Conservation (phyloP, 306 rosid genomes). For the Fragaria nilgerrensis region DNA sequence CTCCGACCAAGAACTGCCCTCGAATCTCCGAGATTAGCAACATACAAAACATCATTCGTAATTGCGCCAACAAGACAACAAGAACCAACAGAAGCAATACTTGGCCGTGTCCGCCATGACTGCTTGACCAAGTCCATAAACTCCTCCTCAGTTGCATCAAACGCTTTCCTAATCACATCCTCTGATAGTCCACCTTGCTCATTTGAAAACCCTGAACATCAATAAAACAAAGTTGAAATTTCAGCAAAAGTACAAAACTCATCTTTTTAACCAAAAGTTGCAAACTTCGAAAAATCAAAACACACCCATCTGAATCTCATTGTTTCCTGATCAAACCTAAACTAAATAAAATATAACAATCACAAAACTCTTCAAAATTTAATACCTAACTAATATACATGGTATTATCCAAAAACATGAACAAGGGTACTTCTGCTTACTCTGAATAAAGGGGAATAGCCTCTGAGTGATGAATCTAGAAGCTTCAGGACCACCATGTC, state of each 20-base stretch:
- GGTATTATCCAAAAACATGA: not conserved
- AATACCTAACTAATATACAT: not conserved
- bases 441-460: slow-evolving; percentile 50
- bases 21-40: slow-evolving; percentile 72
- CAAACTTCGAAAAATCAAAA: not conserved
- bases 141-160: slow-evolving; percentile 55
- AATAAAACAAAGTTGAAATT: not conserved
- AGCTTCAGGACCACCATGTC: slow-evolving; percentile 78
- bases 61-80: slow-evolving; percentile 68
- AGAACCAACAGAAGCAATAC: slow-evolving; percentile 65
- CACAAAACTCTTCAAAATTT: not conserved
- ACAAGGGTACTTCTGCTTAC: slow-evolving; percentile 23
- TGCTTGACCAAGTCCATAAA: slow-evolving; percentile 50
- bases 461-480: slow-evolving; percentile 51
- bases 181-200: slow-evolving; percentile 67
- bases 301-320: not conserved
- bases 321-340: not conserved
- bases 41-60: slow-evolving; percentile 45
- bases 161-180: slow-evolving; percentile 60
- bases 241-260: not conserved
- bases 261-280: not conserved
- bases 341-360: not conserved
- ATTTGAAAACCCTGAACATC: slow-evolving; percentile 36
- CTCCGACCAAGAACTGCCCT: slow-evolving; percentile 66
- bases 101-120: slow-evolving; percentile 48